These are phyloP conservation scores for Fusarium pseudocircinatum DNA, from an alignment of 2,329 filamentous ascomycete species.

Conservation along the genomic window DNA sequence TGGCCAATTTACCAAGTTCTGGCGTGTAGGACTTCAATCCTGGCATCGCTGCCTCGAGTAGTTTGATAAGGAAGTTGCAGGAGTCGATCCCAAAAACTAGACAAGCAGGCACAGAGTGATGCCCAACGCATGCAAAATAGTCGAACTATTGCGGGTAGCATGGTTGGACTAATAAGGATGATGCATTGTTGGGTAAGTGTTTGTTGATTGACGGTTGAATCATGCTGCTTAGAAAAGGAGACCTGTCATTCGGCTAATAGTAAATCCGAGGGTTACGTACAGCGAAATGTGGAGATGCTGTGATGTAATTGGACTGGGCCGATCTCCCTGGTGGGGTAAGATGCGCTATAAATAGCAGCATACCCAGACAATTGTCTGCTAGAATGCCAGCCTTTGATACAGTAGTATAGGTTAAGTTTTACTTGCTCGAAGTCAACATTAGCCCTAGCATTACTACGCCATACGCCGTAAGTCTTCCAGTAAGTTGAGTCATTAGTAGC, in stretches of 20 bases:
- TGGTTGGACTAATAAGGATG: background rate
- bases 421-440: background rate
- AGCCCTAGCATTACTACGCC: background rate
- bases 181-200: background rate
- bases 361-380: background rate
- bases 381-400: background rate
- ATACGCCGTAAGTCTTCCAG: rapidly evolving
- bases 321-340: too few relatives aligned
- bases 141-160: background rate
- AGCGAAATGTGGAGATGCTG: rapidly evolving
- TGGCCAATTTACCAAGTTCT: too few relatives aligned
- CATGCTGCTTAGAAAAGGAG: background rate
- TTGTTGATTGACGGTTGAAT: background rate
- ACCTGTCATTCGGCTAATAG: background rate
- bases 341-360: background rate
- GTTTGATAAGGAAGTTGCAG: background rate
- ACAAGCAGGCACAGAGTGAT: background rate
- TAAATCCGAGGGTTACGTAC: background rate
- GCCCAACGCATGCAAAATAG: background rate
- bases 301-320: background rate
- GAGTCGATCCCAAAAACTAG: background rate
- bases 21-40: too few relatives aligned
- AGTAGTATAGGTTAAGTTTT: background rate
- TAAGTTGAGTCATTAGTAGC: rapidly evolving
- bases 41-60: too few relatives aligned